Conservation (phyloP, 306 rosid genomes). For the Cucumis sativus region DNA sequence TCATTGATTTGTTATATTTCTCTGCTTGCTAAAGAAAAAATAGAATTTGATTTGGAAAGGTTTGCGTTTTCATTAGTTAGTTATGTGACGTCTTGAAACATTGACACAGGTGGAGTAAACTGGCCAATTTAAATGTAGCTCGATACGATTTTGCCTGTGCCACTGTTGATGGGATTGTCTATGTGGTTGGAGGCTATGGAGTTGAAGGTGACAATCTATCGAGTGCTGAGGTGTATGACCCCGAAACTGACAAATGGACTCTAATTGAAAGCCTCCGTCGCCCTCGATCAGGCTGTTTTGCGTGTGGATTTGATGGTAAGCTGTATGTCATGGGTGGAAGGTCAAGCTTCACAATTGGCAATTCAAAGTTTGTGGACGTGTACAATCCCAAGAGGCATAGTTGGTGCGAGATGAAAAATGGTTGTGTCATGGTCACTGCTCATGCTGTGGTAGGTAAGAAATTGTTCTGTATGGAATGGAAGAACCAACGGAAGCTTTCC, state of each 20-base stretch:
- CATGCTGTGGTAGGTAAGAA: constrained; percentile 69
- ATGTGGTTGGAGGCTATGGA: constrained; percentile 84
- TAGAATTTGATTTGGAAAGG: neutral
- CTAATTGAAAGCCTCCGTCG: constrained; percentile 77
- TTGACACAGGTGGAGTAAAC: constrained; percentile 68
- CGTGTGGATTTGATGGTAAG: constrained; percentile 81
- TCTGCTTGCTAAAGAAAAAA: neutral
- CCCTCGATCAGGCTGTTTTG: constrained; percentile 91
- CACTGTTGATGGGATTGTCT: constrained; percentile 64
- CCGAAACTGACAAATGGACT: constrained; percentile 55
- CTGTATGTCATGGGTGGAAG: constrained; percentile 97
- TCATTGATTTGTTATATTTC: neutral
- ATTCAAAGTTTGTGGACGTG: constrained; percentile 77
- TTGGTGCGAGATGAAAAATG: constrained; percentile 91
- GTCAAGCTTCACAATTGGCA: constrained; percentile 85
- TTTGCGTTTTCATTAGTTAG: neutral
- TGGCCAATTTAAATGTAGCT: constrained; percentile 50
- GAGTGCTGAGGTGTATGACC: constrained; percentile 71
- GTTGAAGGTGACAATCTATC: constrained; percentile 52
- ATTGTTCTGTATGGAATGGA: constrained; percentile 95
- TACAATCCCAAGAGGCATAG: constrained; percentile 48
- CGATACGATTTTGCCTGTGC: constrained; percentile 87
- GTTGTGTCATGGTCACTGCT: constrained; percentile 96
- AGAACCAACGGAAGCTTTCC: constrained; percentile 75
- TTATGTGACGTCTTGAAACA: constrained; percentile 1